A percentile compares a stretch with the other conserved stretches of the same genome.
Evolutionary conservation across 495 filamentous ascomycete genomes (phyloP).

Genomic region (Penicillium taxi): DNA sequence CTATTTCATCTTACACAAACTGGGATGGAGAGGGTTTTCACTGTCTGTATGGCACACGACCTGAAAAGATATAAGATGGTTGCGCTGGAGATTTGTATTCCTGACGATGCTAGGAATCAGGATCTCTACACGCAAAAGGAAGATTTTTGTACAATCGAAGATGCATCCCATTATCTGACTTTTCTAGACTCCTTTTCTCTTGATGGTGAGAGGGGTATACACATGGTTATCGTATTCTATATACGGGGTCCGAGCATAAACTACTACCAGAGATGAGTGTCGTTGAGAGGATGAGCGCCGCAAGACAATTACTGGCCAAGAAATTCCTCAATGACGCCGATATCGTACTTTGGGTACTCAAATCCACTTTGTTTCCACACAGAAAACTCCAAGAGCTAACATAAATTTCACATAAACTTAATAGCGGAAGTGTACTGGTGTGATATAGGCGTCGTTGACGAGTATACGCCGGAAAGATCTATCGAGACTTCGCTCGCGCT

Average conservation of each 20-base stretch:
- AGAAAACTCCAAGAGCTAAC: slow-evolving; percentile 21
- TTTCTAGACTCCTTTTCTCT: slow-evolving; percentile 14
- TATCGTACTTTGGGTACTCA: no score
- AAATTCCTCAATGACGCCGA: no score
- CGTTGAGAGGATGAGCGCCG: slow-evolving; percentile 17
- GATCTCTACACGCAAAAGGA: slow-evolving; percentile 16
- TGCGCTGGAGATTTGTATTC: slow-evolving; percentile 16
- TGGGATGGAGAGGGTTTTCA: slow-evolving; percentile 85
- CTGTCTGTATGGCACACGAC: slow-evolving; percentile 60
- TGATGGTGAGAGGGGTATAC: slow-evolving; percentile 5
- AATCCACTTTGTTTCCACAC: no score
- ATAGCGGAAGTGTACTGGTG: slow-evolving; percentile 17
- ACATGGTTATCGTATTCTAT: slow-evolving; percentile 21
- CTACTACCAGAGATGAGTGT: slow-evolving; percentile 4
- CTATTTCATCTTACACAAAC: slow-evolving; percentile 75
- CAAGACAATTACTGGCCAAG: slow-evolving; percentile 15
- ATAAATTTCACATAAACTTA: slow-evolving; percentile 20
- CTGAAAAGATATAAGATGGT: slow-evolving; percentile 14
- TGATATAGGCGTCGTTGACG: slow-evolving; percentile 13
- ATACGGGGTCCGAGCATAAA: slow-evolving; percentile 17
- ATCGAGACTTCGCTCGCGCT: slow-evolving; percentile 20
- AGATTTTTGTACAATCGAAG: slow-evolving; percentile 15
- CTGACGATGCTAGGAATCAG: slow-evolving; percentile 8
- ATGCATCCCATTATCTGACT: slow-evolving; percentile 19
- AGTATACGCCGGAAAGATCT: slow-evolving; percentile 16